Conservation (phyloP, 164 flowering plant genomes). For the Liriodendron chinense region DNA sequence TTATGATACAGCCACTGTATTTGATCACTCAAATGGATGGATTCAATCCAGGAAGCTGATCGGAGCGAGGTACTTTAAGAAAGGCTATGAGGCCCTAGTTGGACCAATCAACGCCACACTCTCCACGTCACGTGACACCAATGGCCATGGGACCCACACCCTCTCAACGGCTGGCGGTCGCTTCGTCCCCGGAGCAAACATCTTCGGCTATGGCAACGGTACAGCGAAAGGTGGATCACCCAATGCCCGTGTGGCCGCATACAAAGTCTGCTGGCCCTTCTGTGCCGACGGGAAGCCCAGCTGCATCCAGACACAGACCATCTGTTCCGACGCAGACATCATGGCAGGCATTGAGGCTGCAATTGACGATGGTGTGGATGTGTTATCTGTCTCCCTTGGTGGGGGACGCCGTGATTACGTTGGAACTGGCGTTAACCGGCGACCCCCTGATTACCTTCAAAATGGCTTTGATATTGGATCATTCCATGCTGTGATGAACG, state of each 20-base stretch:
- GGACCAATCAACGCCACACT: background rate
- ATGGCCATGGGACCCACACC: slow-evolving; percentile 28
- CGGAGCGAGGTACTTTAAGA: slow-evolving; percentile 19
- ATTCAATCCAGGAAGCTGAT: slow-evolving; percentile 18
- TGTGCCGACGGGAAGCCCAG: too few species aligned
- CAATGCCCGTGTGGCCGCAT: slow-evolving; percentile 18
- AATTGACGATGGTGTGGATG: slow-evolving; percentile 8
- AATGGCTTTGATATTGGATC: slow-evolving; percentile 2
- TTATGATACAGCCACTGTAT: slow-evolving; percentile 10
- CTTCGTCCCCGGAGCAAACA: slow-evolving; percentile 9
- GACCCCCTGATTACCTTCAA: background rate
- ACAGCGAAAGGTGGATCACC: slow-evolving; percentile 17
- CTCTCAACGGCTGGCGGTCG: slow-evolving; percentile 21
- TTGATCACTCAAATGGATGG: slow-evolving; percentile 26
- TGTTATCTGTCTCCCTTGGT: slow-evolving; percentile 5
- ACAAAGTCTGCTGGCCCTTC: slow-evolving; percentile 14
- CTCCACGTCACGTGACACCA: slow-evolving; percentile 13
- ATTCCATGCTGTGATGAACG: background rate
- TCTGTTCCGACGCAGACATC: slow-evolving; percentile 17
- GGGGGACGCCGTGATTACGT: slow-evolving; percentile 1
- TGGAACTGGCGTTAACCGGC: too few species aligned
- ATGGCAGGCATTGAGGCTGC: slow-evolving; percentile 12
- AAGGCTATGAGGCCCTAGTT: background rate
- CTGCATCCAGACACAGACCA: too few species aligned
- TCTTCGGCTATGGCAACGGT: slow-evolving; percentile 12